Evolutionary conservation across 192 early-diverging fungal genomes (phyloP), one percentile per base, ranked within the genome.

Genomic region (Podila verticillata): DNA sequence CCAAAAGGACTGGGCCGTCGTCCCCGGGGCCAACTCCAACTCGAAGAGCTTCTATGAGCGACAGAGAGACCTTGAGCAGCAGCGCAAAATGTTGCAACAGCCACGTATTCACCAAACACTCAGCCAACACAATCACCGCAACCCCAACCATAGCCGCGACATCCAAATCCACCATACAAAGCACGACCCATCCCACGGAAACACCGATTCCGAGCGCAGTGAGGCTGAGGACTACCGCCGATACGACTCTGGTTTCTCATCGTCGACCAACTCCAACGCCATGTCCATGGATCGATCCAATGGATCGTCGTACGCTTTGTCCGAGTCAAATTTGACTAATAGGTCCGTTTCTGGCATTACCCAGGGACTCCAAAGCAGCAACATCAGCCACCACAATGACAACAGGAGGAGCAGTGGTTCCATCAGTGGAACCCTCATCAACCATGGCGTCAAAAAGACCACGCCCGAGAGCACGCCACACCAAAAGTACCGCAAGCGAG

Each of bases 401-500:
- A 49, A 8, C 29, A 49, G 63, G 22, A 65, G 28, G 6, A 17
- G 28, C 13, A 54, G 24, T 24, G 51, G 24, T 7, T 54, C 51
- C 20, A 54, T 26, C n/a, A 54, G 2, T n/a, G n/a, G 24, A 24
- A 4, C n/a, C 7, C 7, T 7, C 51, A 8, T 30, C 5, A 12
- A 9, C 48, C n/a, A 51, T 12, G 49, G 26, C 7, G 36, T 22
- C 2, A 61, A 67, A 39, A 64, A 61, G 13, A 44, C 67, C 5
- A 70, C 69, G 48, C 59, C 51, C 12, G 29, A 63, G 13, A 63
- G 59, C 13, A 66, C 39, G 8, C 61, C 63, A 0, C 70, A 69
- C 30, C 75, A 79, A 58, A 79, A 79, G 69, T 79, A 79, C 22
- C 64, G 69, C 1, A 79, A 79, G 36, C 64, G 75, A 7, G 75